Evolutionary conservation across 108 stramenopile species (phyloP).

Genomic region (Skeletonema tropicum): DNA sequence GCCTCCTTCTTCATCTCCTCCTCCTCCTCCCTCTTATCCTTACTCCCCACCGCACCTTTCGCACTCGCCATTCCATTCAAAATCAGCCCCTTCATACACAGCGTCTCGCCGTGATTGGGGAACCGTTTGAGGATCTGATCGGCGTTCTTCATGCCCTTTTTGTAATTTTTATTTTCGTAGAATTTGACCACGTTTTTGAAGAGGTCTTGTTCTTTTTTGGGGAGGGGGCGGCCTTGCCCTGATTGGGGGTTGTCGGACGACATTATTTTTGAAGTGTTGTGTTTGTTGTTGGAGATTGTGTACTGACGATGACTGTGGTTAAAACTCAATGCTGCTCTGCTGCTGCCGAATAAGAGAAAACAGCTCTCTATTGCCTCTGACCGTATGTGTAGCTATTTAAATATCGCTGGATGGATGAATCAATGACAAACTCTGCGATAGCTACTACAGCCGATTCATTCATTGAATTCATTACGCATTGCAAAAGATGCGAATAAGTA

Average conservation of each 20-base stretch:
- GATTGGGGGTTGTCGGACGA: constrained; percentile 64
- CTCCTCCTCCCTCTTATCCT: constrained; percentile 12
- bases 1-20: constrained; percentile 82
- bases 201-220: constrained; percentile 92
- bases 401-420: too few relatives aligned
- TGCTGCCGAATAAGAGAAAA: too few relatives aligned
- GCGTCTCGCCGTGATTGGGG: constrained; percentile 97
- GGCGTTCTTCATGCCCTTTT: constrained; percentile 93
- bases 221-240: constrained; percentile 79
- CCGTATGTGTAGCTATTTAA: too few relatives aligned
- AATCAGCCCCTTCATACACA: constrained; percentile 96
- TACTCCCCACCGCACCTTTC: constrained; percentile 1
- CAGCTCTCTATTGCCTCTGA: too few relatives aligned
- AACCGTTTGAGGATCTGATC: constrained; percentile 93
- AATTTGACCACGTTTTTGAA: constrained; percentile 93
- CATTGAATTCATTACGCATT: too few relatives aligned
- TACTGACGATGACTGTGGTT: too few relatives aligned
- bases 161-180: constrained; percentile 98
- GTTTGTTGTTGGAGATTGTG: background rate
- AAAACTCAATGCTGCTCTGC: too few relatives aligned
- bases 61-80: constrained; percentile 72
- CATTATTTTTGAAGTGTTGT: background rate
- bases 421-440: too few relatives aligned
- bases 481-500: too few relatives aligned
- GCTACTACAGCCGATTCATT: too few relatives aligned